Evolutionary conservation across 2,329 filamentous ascomycete genomes (phyloP).

Genomic region (Ceratocystis harringtonii): DNA sequence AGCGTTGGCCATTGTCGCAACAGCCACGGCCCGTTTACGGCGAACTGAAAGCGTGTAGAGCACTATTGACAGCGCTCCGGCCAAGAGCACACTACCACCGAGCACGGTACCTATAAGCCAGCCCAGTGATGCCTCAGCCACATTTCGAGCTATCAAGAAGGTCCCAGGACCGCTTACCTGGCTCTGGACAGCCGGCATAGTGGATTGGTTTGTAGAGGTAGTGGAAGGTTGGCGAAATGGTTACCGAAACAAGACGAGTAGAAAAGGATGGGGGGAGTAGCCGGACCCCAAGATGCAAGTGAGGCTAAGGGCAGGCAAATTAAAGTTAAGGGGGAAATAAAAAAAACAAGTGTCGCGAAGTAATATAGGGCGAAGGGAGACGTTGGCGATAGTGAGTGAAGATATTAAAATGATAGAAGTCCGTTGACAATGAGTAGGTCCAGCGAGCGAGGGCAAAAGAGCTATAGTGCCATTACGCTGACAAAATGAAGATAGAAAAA

Average conservation of each 20-base stretch:
- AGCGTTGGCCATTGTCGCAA: not conserved
- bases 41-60: constrained; percentile 28
- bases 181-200: constrained; percentile 13
- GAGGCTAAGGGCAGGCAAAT: not conserved
- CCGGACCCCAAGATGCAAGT: not conserved
- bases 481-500: not conserved
- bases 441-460: not conserved
- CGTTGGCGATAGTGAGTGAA: not conserved
- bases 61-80: constrained; percentile 29
- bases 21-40: constrained; percentile 18
- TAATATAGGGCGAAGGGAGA: constrained; percentile 6
- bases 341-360: not conserved
- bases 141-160: not conserved
- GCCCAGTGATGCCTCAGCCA: constrained; percentile 20
- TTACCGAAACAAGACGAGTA: not conserved
- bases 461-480: not conserved
- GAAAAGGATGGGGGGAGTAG: not conserved
- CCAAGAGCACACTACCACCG: constrained; percentile 33
- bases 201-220: not conserved
- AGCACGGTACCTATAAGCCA: constrained; percentile 33
- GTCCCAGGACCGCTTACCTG: constrained; percentile 2
- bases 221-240: not conserved
- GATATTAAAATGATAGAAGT: not conserved
- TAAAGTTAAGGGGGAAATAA: not conserved
- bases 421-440: not conserved